Base-by-base conservation (phyloP, 306 rosid genomes). In the Boehmeria nivea region DNA sequence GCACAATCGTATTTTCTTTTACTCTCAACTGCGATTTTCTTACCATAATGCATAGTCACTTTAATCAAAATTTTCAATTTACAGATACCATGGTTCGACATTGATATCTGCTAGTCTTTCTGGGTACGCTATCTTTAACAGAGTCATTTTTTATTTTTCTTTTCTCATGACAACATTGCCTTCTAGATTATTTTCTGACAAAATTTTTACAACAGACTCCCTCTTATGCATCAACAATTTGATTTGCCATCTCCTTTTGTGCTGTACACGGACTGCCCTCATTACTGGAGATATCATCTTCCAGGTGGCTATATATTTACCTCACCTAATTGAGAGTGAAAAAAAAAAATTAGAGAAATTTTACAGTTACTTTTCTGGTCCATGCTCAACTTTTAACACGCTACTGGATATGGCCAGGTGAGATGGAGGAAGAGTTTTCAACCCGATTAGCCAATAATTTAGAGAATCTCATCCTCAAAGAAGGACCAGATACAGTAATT, bases 1-100 rank as follows among this genome's bases (percentile, higher is more conserved):
- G 19, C 64, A 23, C 87, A 87, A 82, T 71, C 94, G 96, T 91
- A 91, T 10, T 36, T 43, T 54, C 64, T 55, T 49, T 60, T 45
- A 57, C 74, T 72, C 63, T 68, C 20, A 43, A 61, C 43, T 51
- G 44, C 23, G 58, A 17, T 59, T 21, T 37, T 48, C 57, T 61
- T 64, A 56, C 57, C 62, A 56, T 58, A 43, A 43, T 64, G 56
- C 42, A 18, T 20, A 38, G 40, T 65, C 31, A 50, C 64, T 76
- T 54, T 56, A 31, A 37, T 43, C 24, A 51, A 61, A 38, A 53
- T 34, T 31, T 10, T 57, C 47, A 33, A 3, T 54, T 71, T 65
- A 43, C 76, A 91, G 98, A 78, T 91, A 91, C 74, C 98, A 91
- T 58, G 98, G 98, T 64, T 84, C 95, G 28, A 87, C 98, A 33